These are phyloP conservation scores for Citrus sp. DNA, from an alignment of 345 rosid species.

Conservation along the genomic window DNA sequence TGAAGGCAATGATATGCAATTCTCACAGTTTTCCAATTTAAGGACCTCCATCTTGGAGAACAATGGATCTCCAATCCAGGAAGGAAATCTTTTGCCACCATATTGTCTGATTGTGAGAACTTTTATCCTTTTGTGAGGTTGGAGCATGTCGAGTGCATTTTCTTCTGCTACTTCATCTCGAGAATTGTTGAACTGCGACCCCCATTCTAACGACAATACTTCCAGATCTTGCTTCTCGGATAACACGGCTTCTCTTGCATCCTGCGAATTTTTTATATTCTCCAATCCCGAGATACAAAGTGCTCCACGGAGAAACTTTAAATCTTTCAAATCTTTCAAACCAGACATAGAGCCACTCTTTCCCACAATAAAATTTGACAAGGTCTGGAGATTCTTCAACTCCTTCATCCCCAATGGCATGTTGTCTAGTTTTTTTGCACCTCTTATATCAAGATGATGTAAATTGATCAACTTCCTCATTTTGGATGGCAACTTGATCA, in stretches of 20 bases:
- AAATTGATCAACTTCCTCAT: constrained; percentile 13
- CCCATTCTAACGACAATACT: neutral
- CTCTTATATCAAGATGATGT: constrained; percentile 24
- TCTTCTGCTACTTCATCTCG: neutral
- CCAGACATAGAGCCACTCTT: neutral
- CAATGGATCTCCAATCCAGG: too few species aligned
- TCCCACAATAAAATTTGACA: constrained; percentile 24
- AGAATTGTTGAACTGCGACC: too few species aligned
- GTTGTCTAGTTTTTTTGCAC: constrained; percentile 1
- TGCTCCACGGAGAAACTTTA: constrained; percentile 21
- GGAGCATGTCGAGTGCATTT: neutral
- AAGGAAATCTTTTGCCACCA: too few species aligned
- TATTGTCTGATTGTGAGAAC: too few species aligned
- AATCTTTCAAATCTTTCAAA: constrained; percentile 21
- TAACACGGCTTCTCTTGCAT: neutral
- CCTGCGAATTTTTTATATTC: neutral
- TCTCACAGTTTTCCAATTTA: too few species aligned
- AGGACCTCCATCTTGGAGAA: too few species aligned
- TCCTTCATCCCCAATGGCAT: constrained; percentile 20
- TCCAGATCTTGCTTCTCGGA: neutral
- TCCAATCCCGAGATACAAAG: constrained; percentile 20
- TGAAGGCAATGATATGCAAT: too few species aligned
- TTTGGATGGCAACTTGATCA: too few species aligned
- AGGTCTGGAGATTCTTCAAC: constrained; percentile 13
- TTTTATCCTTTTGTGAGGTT: too few species aligned